Evolutionary conservation across 225 moss, liverwort and hornwort genomes (phyloP).

Genomic region (Polytrichum formosum): DNA sequence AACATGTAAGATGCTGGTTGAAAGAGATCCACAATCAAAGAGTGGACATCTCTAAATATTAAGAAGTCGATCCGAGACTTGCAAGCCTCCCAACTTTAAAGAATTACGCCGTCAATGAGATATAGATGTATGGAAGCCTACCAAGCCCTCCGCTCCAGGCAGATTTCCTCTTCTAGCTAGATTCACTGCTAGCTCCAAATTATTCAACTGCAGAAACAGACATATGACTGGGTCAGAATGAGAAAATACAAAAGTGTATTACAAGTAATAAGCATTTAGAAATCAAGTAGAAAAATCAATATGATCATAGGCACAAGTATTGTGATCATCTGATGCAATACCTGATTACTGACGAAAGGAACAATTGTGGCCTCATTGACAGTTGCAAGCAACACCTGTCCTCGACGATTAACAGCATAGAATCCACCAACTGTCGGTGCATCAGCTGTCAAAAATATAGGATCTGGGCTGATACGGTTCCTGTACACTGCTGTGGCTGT

Average conservation of each 20-base stretch:
- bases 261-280: no score
- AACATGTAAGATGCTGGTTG: no score
- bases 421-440: conserved; percentile 88
- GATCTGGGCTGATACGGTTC: conserved; percentile 90
- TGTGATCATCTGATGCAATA: conserved; percentile 11
- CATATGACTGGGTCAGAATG: conserved; percentile 6
- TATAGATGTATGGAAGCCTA: conserved; percentile 18
- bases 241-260: no score
- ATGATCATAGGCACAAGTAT: no score
- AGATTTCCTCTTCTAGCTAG: conserved; percentile 94
- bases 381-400: conserved; percentile 89
- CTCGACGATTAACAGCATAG: conserved; percentile 91
- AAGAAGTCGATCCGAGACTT: no score
- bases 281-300: no score
- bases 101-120: no score
- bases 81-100: no score
- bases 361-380: conserved; percentile 94
- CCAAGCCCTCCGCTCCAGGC: conserved; percentile 94
- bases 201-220: conserved; percentile 62
- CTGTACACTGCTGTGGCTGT: conserved; percentile 93
- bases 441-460: conserved; percentile 90
- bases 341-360: conserved; percentile 93
- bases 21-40: no score
- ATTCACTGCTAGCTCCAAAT: conserved; percentile 95
- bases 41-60: no score